These are phyloP conservation scores for Magnaporthiopsis incrustans DNA, from an alignment of 2,329 filamentous ascomycete genomes.

Conservation along the genomic window DNA sequence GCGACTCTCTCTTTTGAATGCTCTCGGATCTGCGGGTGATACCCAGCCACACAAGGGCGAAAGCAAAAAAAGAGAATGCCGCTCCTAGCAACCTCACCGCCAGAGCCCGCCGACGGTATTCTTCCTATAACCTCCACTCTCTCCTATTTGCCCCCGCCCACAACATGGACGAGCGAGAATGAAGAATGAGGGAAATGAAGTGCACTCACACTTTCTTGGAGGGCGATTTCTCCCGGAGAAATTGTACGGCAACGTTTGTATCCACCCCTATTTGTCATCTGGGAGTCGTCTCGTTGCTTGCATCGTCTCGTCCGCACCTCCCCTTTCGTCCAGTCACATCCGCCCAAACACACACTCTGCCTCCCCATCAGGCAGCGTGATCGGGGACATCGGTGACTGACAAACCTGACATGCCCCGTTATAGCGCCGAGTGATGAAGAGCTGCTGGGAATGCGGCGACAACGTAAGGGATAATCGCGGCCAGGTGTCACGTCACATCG, in stretches of 20 bases:
- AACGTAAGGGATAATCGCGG: conserved; percentile 46
- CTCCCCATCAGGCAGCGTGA: too few relatives aligned
- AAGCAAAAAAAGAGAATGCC: too few relatives aligned
- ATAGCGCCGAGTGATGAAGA: conserved; percentile 51
- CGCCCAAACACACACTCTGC: too few relatives aligned
- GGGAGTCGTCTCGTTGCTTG: not conserved
- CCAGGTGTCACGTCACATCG: not conserved
- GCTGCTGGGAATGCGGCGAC: conserved; percentile 82
- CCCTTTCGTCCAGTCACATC: too few relatives aligned
- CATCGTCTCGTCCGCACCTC: not conserved
- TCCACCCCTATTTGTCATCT: conserved; percentile 9
- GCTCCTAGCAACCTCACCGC: conserved; percentile 3
- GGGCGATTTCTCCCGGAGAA: conserved; percentile 9
- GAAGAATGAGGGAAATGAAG: not conserved
- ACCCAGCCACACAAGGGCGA: too few relatives aligned
- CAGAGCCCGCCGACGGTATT: not conserved
- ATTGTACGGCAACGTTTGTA: conserved; percentile 15
- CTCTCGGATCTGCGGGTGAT: too few relatives aligned
- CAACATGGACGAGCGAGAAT: not conserved
- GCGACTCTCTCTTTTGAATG: not conserved
- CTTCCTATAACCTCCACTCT: not conserved
- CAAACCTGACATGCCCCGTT: not conserved
- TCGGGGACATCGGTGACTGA: conserved; percentile 9
- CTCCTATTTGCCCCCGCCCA: not conserved
- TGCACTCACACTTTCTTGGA: not conserved